Conservation (phyloP, 352 stramenopile species). For the Pythium plurisporium region DNA sequence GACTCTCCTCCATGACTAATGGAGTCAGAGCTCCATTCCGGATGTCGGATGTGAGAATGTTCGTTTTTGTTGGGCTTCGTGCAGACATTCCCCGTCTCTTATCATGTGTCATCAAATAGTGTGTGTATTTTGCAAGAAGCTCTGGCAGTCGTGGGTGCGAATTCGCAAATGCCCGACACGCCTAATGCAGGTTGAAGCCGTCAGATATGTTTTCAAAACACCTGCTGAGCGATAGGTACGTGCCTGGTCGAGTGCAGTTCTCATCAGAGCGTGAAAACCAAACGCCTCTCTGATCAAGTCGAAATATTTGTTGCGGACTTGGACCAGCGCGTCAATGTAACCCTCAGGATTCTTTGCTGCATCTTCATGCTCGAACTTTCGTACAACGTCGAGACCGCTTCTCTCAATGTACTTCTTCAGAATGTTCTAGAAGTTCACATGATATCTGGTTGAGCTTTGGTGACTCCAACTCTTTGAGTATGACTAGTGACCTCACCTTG, state of each 20-base stretch:
- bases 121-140: conserved; percentile 78
- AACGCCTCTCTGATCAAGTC: conserved; percentile 85
- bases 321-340: conserved; percentile 81
- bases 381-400: conserved; percentile 70
- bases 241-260: conserved; percentile 78
- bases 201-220: too few relatives aligned
- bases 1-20: conserved; percentile 41
- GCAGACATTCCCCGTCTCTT: conserved; percentile 26
- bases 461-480: not conserved
- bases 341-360: conserved; percentile 75
- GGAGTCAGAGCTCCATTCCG: conserved; percentile 15
- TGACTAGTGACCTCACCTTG: conserved; percentile 41
- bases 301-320: conserved; percentile 81
- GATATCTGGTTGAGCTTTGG: not conserved
- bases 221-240: too few relatives aligned
- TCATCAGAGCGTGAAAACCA: conserved; percentile 76
- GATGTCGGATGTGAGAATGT: not conserved
- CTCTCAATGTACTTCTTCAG: conserved; percentile 84
- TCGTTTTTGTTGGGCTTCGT: conserved; percentile 17
- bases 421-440: conserved; percentile 49
- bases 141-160: conserved; percentile 75
- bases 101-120: conserved; percentile 81
- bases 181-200: too few relatives aligned
- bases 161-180: conserved; percentile 82
- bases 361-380: conserved; percentile 77